Evolutionary conservation across 2,329 filamentous ascomycete species (phyloP).

Genomic region (Ceratocystis cubensis): DNA sequence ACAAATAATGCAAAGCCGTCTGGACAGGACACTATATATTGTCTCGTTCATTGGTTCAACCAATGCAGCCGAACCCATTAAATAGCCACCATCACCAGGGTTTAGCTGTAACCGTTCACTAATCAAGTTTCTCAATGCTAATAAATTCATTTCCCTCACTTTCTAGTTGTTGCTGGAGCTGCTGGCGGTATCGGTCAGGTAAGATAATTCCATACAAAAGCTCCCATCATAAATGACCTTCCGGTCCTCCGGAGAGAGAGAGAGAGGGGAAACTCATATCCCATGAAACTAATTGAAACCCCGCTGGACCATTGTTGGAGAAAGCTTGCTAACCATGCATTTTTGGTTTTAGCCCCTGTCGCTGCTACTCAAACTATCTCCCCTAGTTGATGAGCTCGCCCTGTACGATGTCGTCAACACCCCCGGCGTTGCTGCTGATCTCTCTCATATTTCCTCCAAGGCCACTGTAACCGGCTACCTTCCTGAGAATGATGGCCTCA

Average conservation of each 20-base stretch:
- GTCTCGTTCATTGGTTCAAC: conserved; percentile 6
- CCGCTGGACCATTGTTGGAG: conserved; percentile 18
- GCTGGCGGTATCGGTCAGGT: conserved; percentile 98
- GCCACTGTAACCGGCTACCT: conserved; percentile 83
- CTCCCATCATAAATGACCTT: background rate
- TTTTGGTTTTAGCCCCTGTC: conserved; percentile 62
- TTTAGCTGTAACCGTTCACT: background rate
- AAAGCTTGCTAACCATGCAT: conserved; percentile 21
- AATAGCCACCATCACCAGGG: background rate
- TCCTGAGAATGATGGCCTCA: conserved; percentile 71
- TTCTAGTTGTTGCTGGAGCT: conserved; percentile 73
- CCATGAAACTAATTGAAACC: conserved; percentile 4
- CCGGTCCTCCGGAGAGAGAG: conserved; percentile 3
- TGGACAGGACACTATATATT: background rate
- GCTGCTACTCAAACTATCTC: conserved; percentile 83
- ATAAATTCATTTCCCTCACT: conserved; percentile 20
- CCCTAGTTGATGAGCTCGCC: conserved; percentile 79
- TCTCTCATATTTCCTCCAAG: conserved; percentile 90
- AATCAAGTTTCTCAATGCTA: conserved; percentile 15
- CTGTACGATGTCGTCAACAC: conserved; percentile 99
- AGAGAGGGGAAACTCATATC: background rate
- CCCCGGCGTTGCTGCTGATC: conserved; percentile 85
- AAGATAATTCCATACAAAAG: conserved; percentile 25
- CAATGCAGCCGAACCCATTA: background rate
- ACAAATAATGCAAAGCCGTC: background rate